Percentiles rank a stretch among this genome's conserved stretches.
These are phyloP conservation scores for Paratrypanosoma confusum DNA, from an alignment of 208 protist genomes.

Conservation along the genomic window DNA sequence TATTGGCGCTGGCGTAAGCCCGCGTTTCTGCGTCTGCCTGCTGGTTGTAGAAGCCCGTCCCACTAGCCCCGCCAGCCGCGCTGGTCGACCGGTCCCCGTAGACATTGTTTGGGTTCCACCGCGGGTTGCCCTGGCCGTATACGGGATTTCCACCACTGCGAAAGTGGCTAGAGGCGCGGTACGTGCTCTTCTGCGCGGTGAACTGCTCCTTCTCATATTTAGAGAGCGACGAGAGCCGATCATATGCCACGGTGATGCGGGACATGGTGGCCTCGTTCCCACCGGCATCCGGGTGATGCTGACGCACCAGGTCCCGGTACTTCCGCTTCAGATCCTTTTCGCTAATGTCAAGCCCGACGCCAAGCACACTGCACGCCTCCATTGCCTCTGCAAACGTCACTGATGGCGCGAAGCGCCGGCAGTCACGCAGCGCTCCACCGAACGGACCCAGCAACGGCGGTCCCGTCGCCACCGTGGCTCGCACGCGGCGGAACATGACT, in stretches of 20 bases:
- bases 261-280: constrained; percentile 59
- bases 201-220: constrained; percentile 56
- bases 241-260: constrained; percentile 70
- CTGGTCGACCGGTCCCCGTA: too few relatives aligned
- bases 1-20: constrained; percentile 12
- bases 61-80: too few relatives aligned
- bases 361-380: constrained; percentile 39
- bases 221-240: constrained; percentile 35
- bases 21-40: constrained; percentile 26
- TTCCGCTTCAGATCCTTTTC: constrained; percentile 34
- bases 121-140: too few relatives aligned
- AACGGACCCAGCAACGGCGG: too few relatives aligned
- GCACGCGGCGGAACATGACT: too few relatives aligned
- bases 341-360: constrained; percentile 22
- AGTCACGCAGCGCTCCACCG: too few relatives aligned
- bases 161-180: constrained; percentile 18
- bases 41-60: too few relatives aligned
- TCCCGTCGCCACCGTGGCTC: too few relatives aligned
- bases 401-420: too few relatives aligned
- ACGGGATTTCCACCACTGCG: not conserved
- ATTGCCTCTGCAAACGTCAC: constrained; percentile 31
- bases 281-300: constrained; percentile 62
- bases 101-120: too few relatives aligned
- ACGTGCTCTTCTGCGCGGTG: constrained; percentile 23
- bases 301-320: constrained; percentile 52